Evolutionary conservation across 306 rosid genomes (phyloP), one percentile per base, ranked within the genome.

Genomic region (Lotus japonicus): DNA sequence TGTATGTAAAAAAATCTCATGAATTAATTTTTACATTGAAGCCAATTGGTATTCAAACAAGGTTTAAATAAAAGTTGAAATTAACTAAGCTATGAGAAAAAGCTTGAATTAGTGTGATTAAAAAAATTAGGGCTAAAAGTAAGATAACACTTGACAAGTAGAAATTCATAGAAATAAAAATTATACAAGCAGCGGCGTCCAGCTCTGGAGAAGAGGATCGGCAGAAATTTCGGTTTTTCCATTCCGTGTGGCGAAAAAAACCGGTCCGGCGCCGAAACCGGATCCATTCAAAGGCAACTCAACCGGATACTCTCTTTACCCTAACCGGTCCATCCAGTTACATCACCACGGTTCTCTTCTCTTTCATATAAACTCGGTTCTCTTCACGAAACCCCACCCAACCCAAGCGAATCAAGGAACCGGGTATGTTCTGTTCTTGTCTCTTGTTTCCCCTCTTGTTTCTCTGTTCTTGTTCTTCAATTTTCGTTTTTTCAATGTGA

Each of bases 281-380:
- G 82, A 74, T 79, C 79, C 35, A 68, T 42, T 55, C 70, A 5
- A 36, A 53, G 41, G 23, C 64, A 68, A 43, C 66, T 16, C 58
- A 84, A 78, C 79, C 88, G 83, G 78, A 41, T 52, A 35, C 46
- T 31, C 18, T 21, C 75, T 26, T 60, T 46, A 11, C 92, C 89
- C 85, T 81, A 76, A 85, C 89, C 89, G 96, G 91, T 83, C 74
- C 84, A 39, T 80, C 77, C 84, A 73, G 92, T 87, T 41, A 44
- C 43, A 7, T 65, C 12, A 17, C 9, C 79, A 23, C 86, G 84
- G 79, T 88, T 84, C 77, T 77, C 62, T 45, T 61, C 56, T 33
- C 56, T 75, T 58, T 44, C 74, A 66, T 5, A 14, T 41, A 9
- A 45, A 54, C 85, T 84, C 92, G 97, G 92, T 83, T 88, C 71